Evolutionary conservation across 768 basidiomycete genomes (phyloP), one percentile per base, ranked within the genome.

Genomic region (Mrakia blollopis): DNA sequence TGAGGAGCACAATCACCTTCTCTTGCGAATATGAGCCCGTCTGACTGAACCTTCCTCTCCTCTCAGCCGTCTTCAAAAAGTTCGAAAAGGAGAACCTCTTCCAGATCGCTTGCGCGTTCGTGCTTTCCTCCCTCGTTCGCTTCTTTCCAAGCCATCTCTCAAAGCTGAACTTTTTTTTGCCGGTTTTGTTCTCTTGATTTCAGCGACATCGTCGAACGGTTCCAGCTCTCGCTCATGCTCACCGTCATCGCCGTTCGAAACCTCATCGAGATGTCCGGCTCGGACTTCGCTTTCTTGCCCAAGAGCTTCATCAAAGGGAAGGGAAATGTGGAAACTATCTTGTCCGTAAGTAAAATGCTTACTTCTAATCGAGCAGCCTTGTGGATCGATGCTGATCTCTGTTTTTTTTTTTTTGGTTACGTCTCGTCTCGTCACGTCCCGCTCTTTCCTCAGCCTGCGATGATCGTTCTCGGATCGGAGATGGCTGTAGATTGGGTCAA

Each of bases 11-110:
- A 1, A 2, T 30, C 30, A 11, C 3, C 2, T 21, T 28, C n/a
- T 9, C 3, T 8, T 16, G 6, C 54, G 2, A 18, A 18, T 37
- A 16, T 25, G 35, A 47, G 39, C 14, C 6, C 21, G 28, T 18
- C 23, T 57, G 16, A 50, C 47, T 18, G 18, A 50, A 21, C 18
- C 13, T 50, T 21, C 2, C 8, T 72, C 0, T 32, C 18, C 10
- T 35, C 25, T 16, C 16, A 84, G 83, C 84, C 62, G 97, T 99
- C 2, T 99, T 99, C 89, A 99, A 98, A 85, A 98, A 91, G 82
- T 98, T 99, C 81, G 97, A 98, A 83, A 99, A 98, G 83, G 97
- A 99, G 81, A 98, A 92, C 81, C 87, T 99, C 13, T 98, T 99
- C 83, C 97, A 99, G 83, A 95, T 99, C 77, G 95, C 94, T 67